These are phyloP conservation scores for Aspergillus sp. DNA, from an alignment of 2,329 filamentous ascomycete species.

Conservation along the genomic window DNA sequence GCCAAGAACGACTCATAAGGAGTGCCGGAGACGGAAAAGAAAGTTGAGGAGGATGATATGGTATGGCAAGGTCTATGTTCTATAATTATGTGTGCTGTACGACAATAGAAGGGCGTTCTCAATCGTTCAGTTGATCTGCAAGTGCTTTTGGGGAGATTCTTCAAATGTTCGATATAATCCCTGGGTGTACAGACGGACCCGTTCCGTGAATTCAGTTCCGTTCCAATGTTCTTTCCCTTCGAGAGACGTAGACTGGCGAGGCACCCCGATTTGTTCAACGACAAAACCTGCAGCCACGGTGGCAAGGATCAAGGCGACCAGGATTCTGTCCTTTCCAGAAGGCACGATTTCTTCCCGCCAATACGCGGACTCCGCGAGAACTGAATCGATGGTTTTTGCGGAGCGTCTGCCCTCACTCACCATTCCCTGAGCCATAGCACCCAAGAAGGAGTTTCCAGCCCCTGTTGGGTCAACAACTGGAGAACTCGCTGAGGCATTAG, in stretches of 20 bases:
- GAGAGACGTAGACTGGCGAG: slow-evolving; percentile 41
- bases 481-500: slow-evolving; percentile 29
- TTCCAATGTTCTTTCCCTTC: slow-evolving; percentile 46
- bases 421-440: slow-evolving; percentile 59
- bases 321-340: slow-evolving; percentile 53
- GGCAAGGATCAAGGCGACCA: slow-evolving; percentile 73
- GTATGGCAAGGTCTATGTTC: slow-evolving; percentile 31
- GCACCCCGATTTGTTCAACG: slow-evolving; percentile 91
- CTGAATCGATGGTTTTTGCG: slow-evolving; percentile 29
- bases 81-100: slow-evolving; percentile 38
- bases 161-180: slow-evolving; percentile 41
- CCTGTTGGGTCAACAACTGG: slow-evolving; percentile 87
- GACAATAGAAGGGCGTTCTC: slow-evolving; percentile 40
- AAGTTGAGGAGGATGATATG: slow-evolving; percentile 22
- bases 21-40: slow-evolving; percentile 8
- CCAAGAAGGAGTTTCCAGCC: slow-evolving; percentile 86
- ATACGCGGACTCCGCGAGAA: slow-evolving; percentile 51
- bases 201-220: slow-evolving; percentile 44
- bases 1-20: slow-evolving; percentile 42
- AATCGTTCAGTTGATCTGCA: slow-evolving; percentile 38
- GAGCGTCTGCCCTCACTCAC: slow-evolving; percentile 43
- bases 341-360: slow-evolving; percentile 46
- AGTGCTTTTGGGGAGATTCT: slow-evolving; percentile 38
- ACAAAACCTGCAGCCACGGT: slow-evolving; percentile 85
- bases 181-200: slow-evolving; percentile 46